These are phyloP conservation scores for Russula ochroleuca DNA, from an alignment of 768 basidiomycete genomes.

Conservation along the genomic window DNA sequence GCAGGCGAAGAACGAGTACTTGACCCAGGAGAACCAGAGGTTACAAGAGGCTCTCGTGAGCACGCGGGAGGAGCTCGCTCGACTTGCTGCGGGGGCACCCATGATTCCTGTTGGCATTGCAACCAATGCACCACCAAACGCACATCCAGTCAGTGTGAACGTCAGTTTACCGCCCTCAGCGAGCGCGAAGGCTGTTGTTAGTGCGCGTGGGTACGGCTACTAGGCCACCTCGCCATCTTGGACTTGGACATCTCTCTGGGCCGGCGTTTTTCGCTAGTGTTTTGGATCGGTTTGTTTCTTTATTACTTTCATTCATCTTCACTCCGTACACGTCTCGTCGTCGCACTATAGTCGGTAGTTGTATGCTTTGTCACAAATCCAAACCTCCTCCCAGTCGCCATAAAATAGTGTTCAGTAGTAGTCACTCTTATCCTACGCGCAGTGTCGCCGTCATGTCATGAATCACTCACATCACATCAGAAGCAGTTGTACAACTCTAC, in stretches of 20 bases:
- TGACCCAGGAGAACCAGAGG: slow-evolving; percentile 92
- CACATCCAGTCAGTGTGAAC: slow-evolving; percentile 26
- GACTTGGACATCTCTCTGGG: slow-evolving; percentile 1
- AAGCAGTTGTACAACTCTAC: slow-evolving; percentile 15
- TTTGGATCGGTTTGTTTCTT: slow-evolving; percentile 21
- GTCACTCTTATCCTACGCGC: slow-evolving; percentile 12
- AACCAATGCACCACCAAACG: slow-evolving; percentile 12
- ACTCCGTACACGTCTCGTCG: slow-evolving; percentile 16
- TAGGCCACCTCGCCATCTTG: background rate
- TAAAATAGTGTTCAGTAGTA: slow-evolving; percentile 26
- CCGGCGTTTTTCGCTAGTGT: background rate
- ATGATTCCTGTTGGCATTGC: slow-evolving; percentile 14
- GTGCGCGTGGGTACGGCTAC: slow-evolving; percentile 26
- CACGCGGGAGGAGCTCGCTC: slow-evolving; percentile 87
- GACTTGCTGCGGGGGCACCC: slow-evolving; percentile 50
- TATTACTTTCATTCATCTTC: slow-evolving; percentile 18
- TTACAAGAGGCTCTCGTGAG: slow-evolving; percentile 81
- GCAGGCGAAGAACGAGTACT: slow-evolving; percentile 89
- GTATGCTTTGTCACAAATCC: slow-evolving; percentile 24
- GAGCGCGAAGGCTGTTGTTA: slow-evolving; percentile 10
- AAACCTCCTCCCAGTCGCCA: background rate
- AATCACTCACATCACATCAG: slow-evolving; percentile 18
- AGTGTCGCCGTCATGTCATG: slow-evolving; percentile 13
- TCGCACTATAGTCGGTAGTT: slow-evolving; percentile 17
- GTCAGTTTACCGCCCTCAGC: slow-evolving; percentile 21